Conservation (phyloP, 2,329 filamentous ascomycete species). For the Colletotrichum higginsianum region DNA sequence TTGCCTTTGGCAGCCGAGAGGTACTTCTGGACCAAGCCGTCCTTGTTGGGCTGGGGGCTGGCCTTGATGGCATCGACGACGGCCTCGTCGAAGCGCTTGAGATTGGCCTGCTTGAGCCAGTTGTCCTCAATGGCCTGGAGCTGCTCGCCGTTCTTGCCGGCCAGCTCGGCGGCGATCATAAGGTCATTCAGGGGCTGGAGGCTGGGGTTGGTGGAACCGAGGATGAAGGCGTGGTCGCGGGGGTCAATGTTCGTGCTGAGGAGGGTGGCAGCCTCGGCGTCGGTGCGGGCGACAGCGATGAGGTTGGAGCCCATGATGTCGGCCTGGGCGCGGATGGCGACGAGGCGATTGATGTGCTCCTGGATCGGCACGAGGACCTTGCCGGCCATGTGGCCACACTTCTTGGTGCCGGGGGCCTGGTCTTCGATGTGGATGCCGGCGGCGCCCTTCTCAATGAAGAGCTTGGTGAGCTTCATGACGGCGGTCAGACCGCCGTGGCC, state of each 20-base stretch:
- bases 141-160: slow-evolving; percentile 83
- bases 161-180: slow-evolving; percentile 87
- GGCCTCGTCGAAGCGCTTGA: slow-evolving; percentile 93
- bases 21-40: slow-evolving; percentile 77
- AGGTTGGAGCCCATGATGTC: slow-evolving; percentile 98
- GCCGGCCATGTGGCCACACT: slow-evolving; percentile 99
- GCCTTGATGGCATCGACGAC: slow-evolving; percentile 86
- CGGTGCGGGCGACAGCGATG: slow-evolving; percentile 91
- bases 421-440: slow-evolving; percentile 99
- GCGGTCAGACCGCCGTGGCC: slow-evolving; percentile 98
- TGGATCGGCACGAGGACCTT: slow-evolving; percentile 97
- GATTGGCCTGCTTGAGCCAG: slow-evolving; percentile 83
- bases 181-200: slow-evolving; percentile 90
- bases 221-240: slow-evolving; percentile 94
- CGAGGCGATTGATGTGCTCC: slow-evolving; percentile 98
- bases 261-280: slow-evolving; percentile 97
- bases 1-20: slow-evolving; percentile 80
- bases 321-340: slow-evolving; percentile 96
- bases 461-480: slow-evolving; percentile 99
- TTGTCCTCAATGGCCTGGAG: slow-evolving; percentile 94
- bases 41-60: slow-evolving; percentile 77
- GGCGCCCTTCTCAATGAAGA: slow-evolving; percentile 96
- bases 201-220: slow-evolving; percentile 88
- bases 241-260: slow-evolving; percentile 97
- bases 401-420: slow-evolving; percentile 98